phyloP scores from a whole-genome alignment of 805 yeast species.

The Ogataea trehaloabstinens region DNA sequence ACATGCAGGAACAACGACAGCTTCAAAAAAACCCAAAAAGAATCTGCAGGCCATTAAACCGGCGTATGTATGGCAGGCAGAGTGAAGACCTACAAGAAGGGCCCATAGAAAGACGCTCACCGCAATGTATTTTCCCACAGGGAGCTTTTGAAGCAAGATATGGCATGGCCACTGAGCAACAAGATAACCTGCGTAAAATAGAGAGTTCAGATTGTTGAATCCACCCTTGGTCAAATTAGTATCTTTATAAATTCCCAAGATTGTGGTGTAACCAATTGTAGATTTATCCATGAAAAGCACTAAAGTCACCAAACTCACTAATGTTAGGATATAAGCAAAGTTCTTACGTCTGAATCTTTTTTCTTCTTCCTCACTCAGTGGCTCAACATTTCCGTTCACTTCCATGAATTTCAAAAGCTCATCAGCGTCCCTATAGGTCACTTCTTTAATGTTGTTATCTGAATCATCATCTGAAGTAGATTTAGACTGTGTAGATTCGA shows the following conservation, averaged over 20 bases:
- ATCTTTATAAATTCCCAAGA: conserved; percentile 2
- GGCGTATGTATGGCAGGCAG: conserved; percentile 32
- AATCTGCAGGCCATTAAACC: conserved; percentile 35
- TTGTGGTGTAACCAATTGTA: not conserved
- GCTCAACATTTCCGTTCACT: too few species aligned
- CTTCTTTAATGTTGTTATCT: not conserved
- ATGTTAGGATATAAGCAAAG: conserved; percentile 24
- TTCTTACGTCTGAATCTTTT: conserved; percentile 35
- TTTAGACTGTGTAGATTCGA: not conserved
- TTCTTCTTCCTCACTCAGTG: conserved; percentile 43
- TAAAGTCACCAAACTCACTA: conserved; percentile 35
- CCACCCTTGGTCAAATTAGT: not conserved
- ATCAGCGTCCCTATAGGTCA: not conserved
- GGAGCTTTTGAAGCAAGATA: conserved; percentile 55
- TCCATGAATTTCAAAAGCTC: too few species aligned
- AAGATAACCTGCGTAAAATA: conserved; percentile 2
- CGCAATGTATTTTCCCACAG: conserved; percentile 35
- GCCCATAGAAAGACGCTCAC: conserved; percentile 33
- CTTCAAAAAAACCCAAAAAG: conserved; percentile 35
- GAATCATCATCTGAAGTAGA: not conserved
- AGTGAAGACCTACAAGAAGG: conserved; percentile 27
- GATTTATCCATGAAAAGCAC: conserved; percentile 3
- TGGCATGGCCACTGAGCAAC: conserved; percentile 35
- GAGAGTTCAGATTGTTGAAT: conserved; percentile 2
- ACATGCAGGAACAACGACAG: conserved; percentile 19